Evolutionary conservation across 768 basidiomycete genomes (phyloP), one percentile per base, ranked within the genome.

Genomic region (Termitomyces sp.): DNA sequence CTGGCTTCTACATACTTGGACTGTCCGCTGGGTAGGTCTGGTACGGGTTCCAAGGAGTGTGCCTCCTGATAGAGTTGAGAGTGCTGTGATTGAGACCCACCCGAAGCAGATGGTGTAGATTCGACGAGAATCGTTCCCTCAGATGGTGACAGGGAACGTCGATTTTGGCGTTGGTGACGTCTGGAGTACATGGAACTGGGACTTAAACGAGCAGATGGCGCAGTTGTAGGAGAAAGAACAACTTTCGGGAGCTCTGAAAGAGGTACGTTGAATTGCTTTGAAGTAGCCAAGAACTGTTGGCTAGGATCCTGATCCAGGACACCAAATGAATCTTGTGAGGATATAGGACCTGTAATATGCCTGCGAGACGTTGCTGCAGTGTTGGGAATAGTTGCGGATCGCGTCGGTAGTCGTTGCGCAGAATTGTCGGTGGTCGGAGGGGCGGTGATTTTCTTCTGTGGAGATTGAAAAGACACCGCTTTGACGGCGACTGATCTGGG

Each of bases 311-410:
- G 75, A 1, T 79, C 75, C n/a, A 77, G 60, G 36, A 76, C 74
- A 34, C 77, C 81, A 58, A 89, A 87, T 2, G 88, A 89, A 67
- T 88, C 87, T 67, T 82, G 79, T 4, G 86, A 85, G 9, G 69
- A 67, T 40, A 65, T 60, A 3, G 67, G 68, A 34, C 63, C 67
- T 61, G 46, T 42, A n/a, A 27, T 37, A 30, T 39, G 36, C 22
- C 9, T 20, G 14, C n/a, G 51, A 52, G 51, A 52, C 27, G 27
- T 46, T 30, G 27, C 18, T 46, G 45, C 45, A 27, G 22, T n/a
- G 18, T 20, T 40, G 7, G 37, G 26, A 20, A 20, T 5, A 40
- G 51, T 40, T 7, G 37, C 9, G 26, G 26, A 39, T 40, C 37
- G 37, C 26, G 37, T 27, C 16, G 36, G 26, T 39, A 39, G 50